Evolutionary conservation across 495 filamentous ascomycete species (phyloP), one percentile per base, ranked within the genome.

Genomic region (Podospora anserina): DNA sequence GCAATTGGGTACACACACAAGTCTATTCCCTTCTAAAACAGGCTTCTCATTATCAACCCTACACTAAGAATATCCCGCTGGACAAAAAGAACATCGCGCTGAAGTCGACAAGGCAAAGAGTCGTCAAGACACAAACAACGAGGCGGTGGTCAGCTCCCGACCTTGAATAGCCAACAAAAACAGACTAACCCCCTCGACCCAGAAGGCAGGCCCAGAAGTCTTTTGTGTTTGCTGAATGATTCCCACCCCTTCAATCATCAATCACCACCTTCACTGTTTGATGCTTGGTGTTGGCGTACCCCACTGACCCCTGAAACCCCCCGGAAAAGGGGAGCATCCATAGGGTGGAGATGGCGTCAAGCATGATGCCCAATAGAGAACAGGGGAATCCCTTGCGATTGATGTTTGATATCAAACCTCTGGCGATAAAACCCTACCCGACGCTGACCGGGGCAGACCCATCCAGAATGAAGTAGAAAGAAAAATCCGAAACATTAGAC

Each of bases 381-480:
- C 56, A 61, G 66, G 23, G 34, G 54, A 53, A 63, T 66, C 63
- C 69, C 64, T 67, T 71, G 67, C 63, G 44, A 62, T 63, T 63
- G 61, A 63, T 32, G 30, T 39, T 69, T 61, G 61, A 69, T 66
- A 68, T 65, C 65, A 74, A 66, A 61, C 64, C 65, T 63, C 55
- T 61, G 64, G 59, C 61, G 49, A n/a, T 61, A 56, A 58, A 63
- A 69, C 32, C 61, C 61, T 64, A 64, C 66, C 28, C 44, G 49
- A 67, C 64, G 67, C 66, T 68, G 70, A 49, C 66, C 67, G 56
- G n/a, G 30, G 44, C 6, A 16, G 63, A 18, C 61, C 69, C 66
- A 74, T 76, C 69, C 69, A 71, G 71, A 73, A 71, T 26, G 55
- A 68, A 59, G 69, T 63, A 69, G 63, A 69, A 68, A 66, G 65